Base-by-base conservation (phyloP, 352 stramenopile genomes). In the Peronosclerospora sorghi region DNA sequence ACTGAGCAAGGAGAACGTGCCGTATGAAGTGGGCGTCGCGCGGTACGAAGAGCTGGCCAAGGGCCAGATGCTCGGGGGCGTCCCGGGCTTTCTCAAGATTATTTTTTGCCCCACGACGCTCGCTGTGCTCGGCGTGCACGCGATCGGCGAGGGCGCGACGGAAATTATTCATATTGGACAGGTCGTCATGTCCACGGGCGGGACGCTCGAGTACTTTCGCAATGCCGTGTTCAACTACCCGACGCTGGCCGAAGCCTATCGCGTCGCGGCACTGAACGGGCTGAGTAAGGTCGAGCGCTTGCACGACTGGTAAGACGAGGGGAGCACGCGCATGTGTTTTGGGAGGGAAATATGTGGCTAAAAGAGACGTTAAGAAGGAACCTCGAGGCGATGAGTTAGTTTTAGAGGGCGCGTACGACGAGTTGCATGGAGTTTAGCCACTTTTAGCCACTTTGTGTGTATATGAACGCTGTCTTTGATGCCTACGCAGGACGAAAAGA, bases 161-260 rank as follows among this genome's bases (percentile, higher is more conserved):
- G 80, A 93, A 48, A 93, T 93, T 56, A 89, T 93, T 53, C 80
- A 93, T 62, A 89, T 93, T 62, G 80, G 80, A 13, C 80, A 93
- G 48, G 78, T 90, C 17, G 78, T 86, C 18, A 90, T 90, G 74
- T 83, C 78, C 10, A 90, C 73, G 20, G 79, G 65, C 35, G 82
- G 79, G 29, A 86, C 74, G 14, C 64, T 95, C 36, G 77, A 92
- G 36, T 94, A 95, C 68, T 94, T 95, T 59, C 73, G 77, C 39
- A 88, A 88, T 41, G 79, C 84, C 17, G 84, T 95, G 47, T 95
- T 95, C 60, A 95, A 95, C 65, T 95, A 93, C 66, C 84, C 84
- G 34, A 95, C 83, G 19, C 62, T 95, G 39, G 83, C 83, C 9
- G 84, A 95, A 59, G 78, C 74, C 12, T 90, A 90, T 57, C 78